Evolutionary conservation across 2,329 filamentous ascomycete species (phyloP), one percentile per base, ranked within the genome.

Genomic region (Aspergillus transmontanensis): DNA sequence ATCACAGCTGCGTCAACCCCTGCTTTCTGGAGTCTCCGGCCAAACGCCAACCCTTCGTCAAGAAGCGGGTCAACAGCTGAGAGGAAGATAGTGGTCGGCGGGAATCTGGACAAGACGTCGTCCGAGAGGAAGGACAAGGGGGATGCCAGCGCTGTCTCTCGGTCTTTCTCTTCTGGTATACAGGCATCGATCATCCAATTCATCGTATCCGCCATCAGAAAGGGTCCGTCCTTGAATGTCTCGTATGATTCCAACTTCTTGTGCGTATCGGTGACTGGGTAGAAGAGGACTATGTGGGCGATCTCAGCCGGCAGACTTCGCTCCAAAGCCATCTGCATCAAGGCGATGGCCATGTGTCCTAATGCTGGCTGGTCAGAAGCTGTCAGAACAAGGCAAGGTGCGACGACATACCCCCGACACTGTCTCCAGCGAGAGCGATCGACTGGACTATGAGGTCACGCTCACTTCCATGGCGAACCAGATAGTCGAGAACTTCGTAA

Each of bases 161-260:
- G 53, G 16, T 63, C 60, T 19, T 55, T 16, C 14, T 55, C 32
- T 7, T 65, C 53, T 0, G 63, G 60, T 9, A 63, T 30, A 46
- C 61, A 65, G 12, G 60, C 60, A 36, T 61, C 54, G 4, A 61
- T 57, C 59, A 62, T 62, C 63, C 63, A 62, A 26, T 64, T 57
- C 63, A 64, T 57, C 36, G 45, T 62, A 19, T 56, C 30, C 36
- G 57, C 59, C 10, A 39, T 50, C 12, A 64, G 59, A 46, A 58
- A 64, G 6, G 63, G 59, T 4, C 59, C 63, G 32, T 64, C 45
- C 19, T 51, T 54, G 57, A 43, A 64, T 4, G 51, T 62, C 34
- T 59, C 19, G 36, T 64, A 64, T 10, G 63, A 58, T 1, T 23
- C 28, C 12, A 50, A 58, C 51, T 64, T 62, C 34, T 53, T 48